Evolutionary conservation across 108 stramenopile genomes (phyloP), one percentile per base, ranked within the genome.

Genomic region (Cyclotella atomus): DNA sequence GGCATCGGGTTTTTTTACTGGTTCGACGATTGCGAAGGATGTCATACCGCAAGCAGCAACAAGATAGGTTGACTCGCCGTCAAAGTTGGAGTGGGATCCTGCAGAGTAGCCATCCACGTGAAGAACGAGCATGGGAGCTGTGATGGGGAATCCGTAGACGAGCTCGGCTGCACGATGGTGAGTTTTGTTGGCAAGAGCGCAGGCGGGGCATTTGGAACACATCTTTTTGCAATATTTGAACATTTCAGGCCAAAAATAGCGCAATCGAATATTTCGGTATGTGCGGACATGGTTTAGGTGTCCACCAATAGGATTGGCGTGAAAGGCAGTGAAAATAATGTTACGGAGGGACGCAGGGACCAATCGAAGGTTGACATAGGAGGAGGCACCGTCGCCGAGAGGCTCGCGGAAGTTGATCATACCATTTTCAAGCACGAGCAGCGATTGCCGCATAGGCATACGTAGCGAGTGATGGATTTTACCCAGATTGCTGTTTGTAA

Each of bases 321-420:
- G 61, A 19, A 72, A 72, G 17, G 71, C 71, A 61, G 63, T 36
- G 29, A 72, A 72, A 14, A 72, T 24, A n/a, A 72, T 63, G 21
- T 72, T 38, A 6, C 25, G 23, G 50, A 72, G 20, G 1, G 43
- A 27, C 23, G 23, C 15, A 0, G 73, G 55, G 1, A 74, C 9
- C 45, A 35, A 61, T 63, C 56, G 1, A 59, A 65, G 34, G 59
- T n/a, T 3, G 35, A n/a, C 6, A 41, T 41, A 7, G 38, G 38
- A n/a, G n/a, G n/a, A n/a, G n/a, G n/a, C n/a, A n/a, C 19, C 19
- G 3, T n/a, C 3, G 4, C 5, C 27, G 27, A 72, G 32, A 4
- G 64, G 36, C 24, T 65, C 63, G 1, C 38, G 25, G 6, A 65
- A 23, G 1, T 29, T 45, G 1, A 65, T 10, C 25, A 74, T 38